Evolutionary conservation across 495 filamentous ascomycete species (phyloP), one percentile per base, ranked within the genome.

Genomic region (Penicillium manginii): DNA sequence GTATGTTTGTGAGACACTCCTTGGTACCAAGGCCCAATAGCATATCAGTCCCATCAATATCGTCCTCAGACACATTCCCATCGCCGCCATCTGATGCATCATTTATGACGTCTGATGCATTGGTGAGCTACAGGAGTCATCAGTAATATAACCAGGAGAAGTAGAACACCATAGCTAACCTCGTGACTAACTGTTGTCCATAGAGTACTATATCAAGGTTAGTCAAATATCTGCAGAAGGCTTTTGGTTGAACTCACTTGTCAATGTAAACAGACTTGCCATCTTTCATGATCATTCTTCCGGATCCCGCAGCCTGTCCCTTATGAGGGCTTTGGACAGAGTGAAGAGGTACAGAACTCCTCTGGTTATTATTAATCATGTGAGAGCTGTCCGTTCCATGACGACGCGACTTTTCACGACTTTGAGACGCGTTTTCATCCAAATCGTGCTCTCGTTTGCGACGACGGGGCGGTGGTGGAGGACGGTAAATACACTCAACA

Each of bases 401-500:
- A 15, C 43, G 60, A 31, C 47, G 12, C 12, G 46, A 51, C 29
- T 61, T 67, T 17, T 45, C 61, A 43, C 54, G 59, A 47, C 48
- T 57, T 26, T 42, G 54, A 82, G 72, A 59, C 83, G 81, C 53
- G 73, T 72, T 60, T 82, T 79, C 45, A 78, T 73, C 57, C 18
- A 23, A 35, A 40, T 54, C 64, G 23, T 73, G 76, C 59, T 79
- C 81, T 73, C 83, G 84, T 71, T 85, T 86, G 54, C 84, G 76
- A 22, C 84, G 81, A 39, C 83, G 73, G 15, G 86, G 83, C 0
- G 80, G 82, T 39, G 82, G 78, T 22, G 84, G 84, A 63, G 81
- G 76, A n/a, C 81, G 78, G 26, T 84, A 82, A 3, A 84, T 73
- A 61, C 86, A 90, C 46, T 86, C 83, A 39, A 80, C 78, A 19